Conservation (phyloP, 225 moss, liverwort and hornwort species). For the Bryoerythrophyllum caledonicum region DNA sequence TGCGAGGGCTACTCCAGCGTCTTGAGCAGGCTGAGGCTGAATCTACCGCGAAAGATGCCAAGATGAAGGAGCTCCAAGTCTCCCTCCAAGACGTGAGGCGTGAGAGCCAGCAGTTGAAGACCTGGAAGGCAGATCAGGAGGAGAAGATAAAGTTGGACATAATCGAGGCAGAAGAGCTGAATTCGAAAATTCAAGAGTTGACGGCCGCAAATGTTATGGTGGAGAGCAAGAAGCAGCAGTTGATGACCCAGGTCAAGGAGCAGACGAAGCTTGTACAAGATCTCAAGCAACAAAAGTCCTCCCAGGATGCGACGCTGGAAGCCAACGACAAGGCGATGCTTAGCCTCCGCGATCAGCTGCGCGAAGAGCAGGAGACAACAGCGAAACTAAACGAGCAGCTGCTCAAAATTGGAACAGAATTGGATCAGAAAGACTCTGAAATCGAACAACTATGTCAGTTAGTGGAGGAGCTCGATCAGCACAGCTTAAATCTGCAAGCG, state of each 20-base stretch:
- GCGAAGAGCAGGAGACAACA: conserved; percentile 22
- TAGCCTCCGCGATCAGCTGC: conserved; percentile 32
- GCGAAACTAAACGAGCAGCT: conserved; percentile 18
- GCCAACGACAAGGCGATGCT: conserved; percentile 27
- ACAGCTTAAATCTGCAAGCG: conserved; percentile 17
- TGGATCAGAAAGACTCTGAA: conserved; percentile 17
- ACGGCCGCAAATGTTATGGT: conserved; percentile 21
- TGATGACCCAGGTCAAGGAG: conserved; percentile 21
- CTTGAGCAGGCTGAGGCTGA: conserved; percentile 17
- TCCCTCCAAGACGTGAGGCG: conserved; percentile 12
- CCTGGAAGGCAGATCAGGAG: conserved; percentile 34
- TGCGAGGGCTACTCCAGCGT: conserved; percentile 34
- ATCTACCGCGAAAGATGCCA: conserved; percentile 7
- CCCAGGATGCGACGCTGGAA: conserved; percentile 17
- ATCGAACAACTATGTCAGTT: conserved; percentile 25
- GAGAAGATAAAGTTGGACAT: conserved; percentile 15
- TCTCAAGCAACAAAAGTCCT: conserved; percentile 29
- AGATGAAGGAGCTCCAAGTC: conserved; percentile 24
- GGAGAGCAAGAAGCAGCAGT: conserved; percentile 30
- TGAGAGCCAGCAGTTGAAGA: conserved; percentile 32
- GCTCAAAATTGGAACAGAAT: conserved; percentile 7
- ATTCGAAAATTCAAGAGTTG: conserved; percentile 31
- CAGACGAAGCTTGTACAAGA: conserved; percentile 30
- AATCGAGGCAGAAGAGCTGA: conserved; percentile 19
- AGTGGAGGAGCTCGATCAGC: conserved; percentile 27